Evolutionary conservation across 2,329 filamentous ascomycete species (phyloP), one percentile per base, ranked within the genome.

Genomic region (Trichoderma harzianum): DNA sequence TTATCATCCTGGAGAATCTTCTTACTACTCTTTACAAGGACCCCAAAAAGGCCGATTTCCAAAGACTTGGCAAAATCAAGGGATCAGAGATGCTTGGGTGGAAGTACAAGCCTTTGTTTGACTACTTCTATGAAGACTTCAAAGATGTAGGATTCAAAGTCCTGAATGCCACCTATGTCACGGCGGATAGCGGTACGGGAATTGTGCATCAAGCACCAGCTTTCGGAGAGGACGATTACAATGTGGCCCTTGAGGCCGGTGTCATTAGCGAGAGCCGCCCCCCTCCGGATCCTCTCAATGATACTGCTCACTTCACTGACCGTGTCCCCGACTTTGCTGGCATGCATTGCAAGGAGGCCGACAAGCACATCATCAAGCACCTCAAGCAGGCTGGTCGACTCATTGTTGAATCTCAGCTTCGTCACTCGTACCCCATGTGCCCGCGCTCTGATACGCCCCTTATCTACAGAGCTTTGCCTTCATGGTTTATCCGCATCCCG

Each of bases 171-270:
- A 90, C 87, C 7, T 98, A 98, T 78, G 95, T 98, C 72, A 96
- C 93, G 30, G 90, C 92, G 34, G 94, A 96, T 73, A 94, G 93
- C 78, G 95, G 95, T 90, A 93, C 94, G 39, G 95, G 95, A 78
- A 92, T 98, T 74, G 95, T 98, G 58, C 95, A 98, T 82, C 94
- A 98, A 82, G 89, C 95, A 5, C 95, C 95, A 3, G 94, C 94
- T 1, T 98, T 95, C 79, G 95, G 95, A 88, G 93, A 98, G 83
- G 95, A 98, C 75, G 95, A 98, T 91, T 98, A 97, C 85, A 91
- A 91, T 75, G 90, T 96, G 72, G 93, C 92, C 10, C 81, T 94
- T 73, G 90, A 91, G 71, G 86, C 89, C 60, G 95, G 94, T 55
- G 88, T 97, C 76, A 92, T 98, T 78, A 92, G 83, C 74, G 92